phyloP scores from a whole-genome alignment of 2,329 filamentous ascomycete species.

The Fusarium protoensiforme region DNA sequence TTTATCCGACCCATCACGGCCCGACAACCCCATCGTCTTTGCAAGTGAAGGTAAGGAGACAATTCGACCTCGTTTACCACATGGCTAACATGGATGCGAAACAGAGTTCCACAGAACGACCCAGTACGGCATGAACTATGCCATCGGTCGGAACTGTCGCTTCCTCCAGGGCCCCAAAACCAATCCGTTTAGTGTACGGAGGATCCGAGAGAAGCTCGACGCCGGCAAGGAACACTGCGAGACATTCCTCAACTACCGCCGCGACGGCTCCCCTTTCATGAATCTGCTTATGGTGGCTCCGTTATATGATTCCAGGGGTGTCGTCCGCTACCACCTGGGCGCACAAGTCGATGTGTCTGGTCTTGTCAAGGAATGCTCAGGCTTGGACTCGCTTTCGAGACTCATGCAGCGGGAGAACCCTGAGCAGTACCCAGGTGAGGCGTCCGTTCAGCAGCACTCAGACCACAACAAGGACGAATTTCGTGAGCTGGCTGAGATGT shows the following conservation, averaged over 20 bases:
- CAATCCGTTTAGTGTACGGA: conserved; percentile 68
- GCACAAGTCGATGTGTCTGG: conserved; percentile 79
- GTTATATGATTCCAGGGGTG: conserved; percentile 74
- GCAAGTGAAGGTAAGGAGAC: conserved; percentile 72
- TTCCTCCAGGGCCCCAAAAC: conserved; percentile 82
- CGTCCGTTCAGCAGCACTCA: not conserved
- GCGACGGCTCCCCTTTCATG: conserved; percentile 82
- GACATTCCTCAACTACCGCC: conserved; percentile 80
- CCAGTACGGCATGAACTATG: conserved; percentile 79
- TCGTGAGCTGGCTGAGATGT: conserved; percentile 74
- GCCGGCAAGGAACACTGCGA: conserved; percentile 78
- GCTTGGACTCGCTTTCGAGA: conserved; percentile 69
- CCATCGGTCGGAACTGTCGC: conserved; percentile 80
- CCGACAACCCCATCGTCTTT: conserved; percentile 82
- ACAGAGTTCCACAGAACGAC: conserved; percentile 79
- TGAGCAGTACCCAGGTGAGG: conserved; percentile 34
- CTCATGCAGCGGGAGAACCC: conserved; percentile 50
- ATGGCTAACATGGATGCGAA: not conserved
- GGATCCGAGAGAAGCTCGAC: conserved; percentile 70
- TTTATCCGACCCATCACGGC: conserved; percentile 77
- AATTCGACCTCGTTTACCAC: not conserved
- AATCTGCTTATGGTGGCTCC: conserved; percentile 81
- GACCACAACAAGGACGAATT: conserved; percentile 64
- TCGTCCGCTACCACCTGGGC: conserved; percentile 75
- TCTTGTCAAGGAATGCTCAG: conserved; percentile 72